phyloP scores from a whole-genome alignment of 2,329 filamentous ascomycete genomes.

The Harringtonia aguacate region DNA sequence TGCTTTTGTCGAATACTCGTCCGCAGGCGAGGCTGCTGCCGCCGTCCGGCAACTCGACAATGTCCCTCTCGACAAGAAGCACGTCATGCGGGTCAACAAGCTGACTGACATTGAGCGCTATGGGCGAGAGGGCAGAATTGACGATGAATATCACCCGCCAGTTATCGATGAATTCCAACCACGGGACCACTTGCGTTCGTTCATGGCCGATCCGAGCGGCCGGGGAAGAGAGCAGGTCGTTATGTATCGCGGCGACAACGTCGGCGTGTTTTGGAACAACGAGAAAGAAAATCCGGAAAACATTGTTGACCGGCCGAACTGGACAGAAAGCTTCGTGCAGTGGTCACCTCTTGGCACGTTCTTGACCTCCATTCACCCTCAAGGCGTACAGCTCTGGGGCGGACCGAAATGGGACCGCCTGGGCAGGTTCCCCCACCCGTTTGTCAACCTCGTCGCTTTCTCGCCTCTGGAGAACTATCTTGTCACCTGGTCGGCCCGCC shows the following conservation, averaged over 20 bases:
- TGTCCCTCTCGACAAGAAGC: conserved; percentile 88
- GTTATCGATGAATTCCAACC: conserved; percentile 76
- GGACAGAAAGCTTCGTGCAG: conserved; percentile 96
- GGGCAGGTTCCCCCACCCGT: conserved; percentile 89
- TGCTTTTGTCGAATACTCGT: conserved; percentile 94
- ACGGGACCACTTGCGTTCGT: conserved; percentile 91
- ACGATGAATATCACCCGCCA: conserved; percentile 80
- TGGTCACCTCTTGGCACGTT: conserved; percentile 95
- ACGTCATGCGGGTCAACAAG: conserved; percentile 94
- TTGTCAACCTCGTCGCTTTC: conserved; percentile 92
- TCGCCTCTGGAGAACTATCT: conserved; percentile 88
- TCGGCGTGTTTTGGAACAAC: conserved; percentile 97
- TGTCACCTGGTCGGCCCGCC: conserved; percentile 91
- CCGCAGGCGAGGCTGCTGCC: conserved; percentile 76
- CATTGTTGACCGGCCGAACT: conserved; percentile 85
- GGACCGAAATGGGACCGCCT: conserved; percentile 81
- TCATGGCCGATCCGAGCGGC: conserved; percentile 68
- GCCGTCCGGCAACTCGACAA: conserved; percentile 83
- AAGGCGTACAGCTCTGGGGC: conserved; percentile 96
- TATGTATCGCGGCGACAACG: conserved; percentile 84
- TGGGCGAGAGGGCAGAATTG: conserved; percentile 83
- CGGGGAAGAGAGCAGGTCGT: conserved; percentile 91
- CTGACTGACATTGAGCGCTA: conserved; percentile 95
- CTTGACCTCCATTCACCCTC: conserved; percentile 86
- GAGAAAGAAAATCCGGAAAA: conserved; percentile 82